Conservation (phyloP, 352 stramenopile genomes). For the Globisporangium heterothallicum region DNA sequence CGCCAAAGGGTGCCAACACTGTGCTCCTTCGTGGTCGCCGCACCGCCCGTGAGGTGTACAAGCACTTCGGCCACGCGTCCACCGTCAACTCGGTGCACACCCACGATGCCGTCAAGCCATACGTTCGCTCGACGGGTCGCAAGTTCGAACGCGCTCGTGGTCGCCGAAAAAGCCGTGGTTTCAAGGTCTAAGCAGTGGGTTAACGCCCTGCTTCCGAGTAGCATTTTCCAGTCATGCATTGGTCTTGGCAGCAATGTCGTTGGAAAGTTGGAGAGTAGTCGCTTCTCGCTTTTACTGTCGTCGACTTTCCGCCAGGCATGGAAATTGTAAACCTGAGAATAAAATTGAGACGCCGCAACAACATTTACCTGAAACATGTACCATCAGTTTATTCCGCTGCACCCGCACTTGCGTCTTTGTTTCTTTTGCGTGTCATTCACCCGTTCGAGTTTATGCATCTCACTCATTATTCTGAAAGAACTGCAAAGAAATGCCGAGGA, state of each 20-base stretch:
- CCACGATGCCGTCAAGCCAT: constrained; percentile 98
- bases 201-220: constrained; percentile 3
- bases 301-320: constrained; percentile 4
- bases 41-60: constrained; percentile 95
- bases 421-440: not conserved
- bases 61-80: constrained; percentile 98
- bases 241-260: constrained; percentile 3
- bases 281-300: constrained; percentile 1
- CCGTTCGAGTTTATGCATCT: too few species aligned
- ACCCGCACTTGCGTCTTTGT: too few species aligned
- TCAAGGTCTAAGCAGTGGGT: constrained; percentile 96
- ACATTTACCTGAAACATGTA: constrained; percentile 24
- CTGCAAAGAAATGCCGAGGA: too few species aligned
- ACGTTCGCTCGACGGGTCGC: constrained; percentile 97
- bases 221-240: constrained; percentile 6
- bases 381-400: too few species aligned
- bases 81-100: constrained; percentile 97
- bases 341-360: constrained; percentile 84
- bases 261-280: not conserved
- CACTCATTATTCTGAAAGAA: too few species aligned
- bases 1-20: constrained; percentile 97
- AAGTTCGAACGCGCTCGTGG: constrained; percentile 99
- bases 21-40: constrained; percentile 97
- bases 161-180: constrained; percentile 97
- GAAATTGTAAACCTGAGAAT: constrained; percentile 47